Percentiles rank a stretch among this genome's conserved stretches.
Conservation (phyloP, 208 protist genomes). For the Vickermania spadyakhi region DNA sequence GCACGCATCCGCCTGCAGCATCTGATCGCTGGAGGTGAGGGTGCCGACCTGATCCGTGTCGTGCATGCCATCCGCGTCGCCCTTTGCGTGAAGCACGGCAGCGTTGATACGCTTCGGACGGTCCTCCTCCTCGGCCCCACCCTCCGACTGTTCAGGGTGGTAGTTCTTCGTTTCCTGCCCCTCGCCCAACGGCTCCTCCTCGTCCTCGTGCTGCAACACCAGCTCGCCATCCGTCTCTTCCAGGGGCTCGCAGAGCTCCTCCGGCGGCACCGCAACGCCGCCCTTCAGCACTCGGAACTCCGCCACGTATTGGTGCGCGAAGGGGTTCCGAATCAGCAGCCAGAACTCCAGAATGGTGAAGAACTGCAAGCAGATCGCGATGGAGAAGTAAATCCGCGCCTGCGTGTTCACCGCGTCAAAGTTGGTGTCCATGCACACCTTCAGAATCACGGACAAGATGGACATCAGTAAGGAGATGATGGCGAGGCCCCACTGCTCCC, state of each 20-base stretch:
- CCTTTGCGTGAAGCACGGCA: not conserved
- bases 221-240: too few relatives aligned
- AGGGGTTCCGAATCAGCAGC: slow-evolving; percentile 30
- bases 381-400: slow-evolving; percentile 21
- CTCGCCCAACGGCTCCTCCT: too few relatives aligned
- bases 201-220: too few relatives aligned
- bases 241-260: too few relatives aligned
- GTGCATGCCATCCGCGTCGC: slow-evolving; percentile 2
- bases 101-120: slow-evolving; percentile 9
- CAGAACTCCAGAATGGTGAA: slow-evolving; percentile 18
- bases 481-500: slow-evolving; percentile 19
- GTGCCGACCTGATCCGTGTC: slow-evolving; percentile 13
- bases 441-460: slow-evolving; percentile 28
- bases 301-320: slow-evolving; percentile 35
- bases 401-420: slow-evolving; percentile 11
- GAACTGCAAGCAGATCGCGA: slow-evolving; percentile 26
- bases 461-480: slow-evolving; percentile 14
- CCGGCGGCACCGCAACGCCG: too few relatives aligned
- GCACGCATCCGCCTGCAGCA: slow-evolving; percentile 4
- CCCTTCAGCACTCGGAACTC: too few relatives aligned
- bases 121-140: too few relatives aligned
- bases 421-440: slow-evolving; percentile 14
- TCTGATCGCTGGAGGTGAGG: slow-evolving; percentile 6
- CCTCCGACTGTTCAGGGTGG: too few relatives aligned
- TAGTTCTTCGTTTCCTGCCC: too few relatives aligned